Evolutionary conservation across 1,139 yeast species (phyloP).

Genomic region (Meyerozyma carpophila): DNA sequence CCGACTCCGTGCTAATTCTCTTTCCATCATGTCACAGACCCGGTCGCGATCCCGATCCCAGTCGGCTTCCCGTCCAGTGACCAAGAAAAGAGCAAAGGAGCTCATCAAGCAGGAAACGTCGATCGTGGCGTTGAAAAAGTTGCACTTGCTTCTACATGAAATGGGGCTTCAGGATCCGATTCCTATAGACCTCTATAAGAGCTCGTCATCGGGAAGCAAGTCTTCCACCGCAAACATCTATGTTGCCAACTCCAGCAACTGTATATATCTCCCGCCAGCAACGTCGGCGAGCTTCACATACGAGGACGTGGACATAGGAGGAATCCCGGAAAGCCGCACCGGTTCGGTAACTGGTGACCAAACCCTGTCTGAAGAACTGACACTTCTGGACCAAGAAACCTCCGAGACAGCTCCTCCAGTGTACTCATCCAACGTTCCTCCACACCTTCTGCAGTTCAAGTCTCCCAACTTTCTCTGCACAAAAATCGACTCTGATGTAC

Average conservation of each 20-base stretch:
- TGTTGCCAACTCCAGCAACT: slow-evolving; percentile 38
- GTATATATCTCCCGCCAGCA: slow-evolving; percentile 39
- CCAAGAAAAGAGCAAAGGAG: slow-evolving; percentile 31
- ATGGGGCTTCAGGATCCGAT: slow-evolving; percentile 40
- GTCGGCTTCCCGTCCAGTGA: slow-evolving; percentile 13
- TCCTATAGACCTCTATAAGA: slow-evolving; percentile 24
- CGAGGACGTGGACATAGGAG: slow-evolving; percentile 43
- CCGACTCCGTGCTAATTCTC: slow-evolving; percentile 16
- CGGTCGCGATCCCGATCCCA: slow-evolving; percentile 4
- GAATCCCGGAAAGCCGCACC: slow-evolving; percentile 12
- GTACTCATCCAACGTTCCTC: background rate
- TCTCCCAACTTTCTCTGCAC: slow-evolving; percentile 39
- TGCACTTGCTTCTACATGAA: slow-evolving; percentile 26
- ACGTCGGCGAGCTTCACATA: slow-evolving; percentile 39
- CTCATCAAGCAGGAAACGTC: slow-evolving; percentile 37
- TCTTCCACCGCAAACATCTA: slow-evolving; percentile 28
- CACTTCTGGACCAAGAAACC: background rate
- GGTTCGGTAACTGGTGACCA: background rate
- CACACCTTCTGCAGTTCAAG: slow-evolving; percentile 11
- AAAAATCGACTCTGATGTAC: slow-evolving; percentile 35
- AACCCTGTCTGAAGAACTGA: background rate
- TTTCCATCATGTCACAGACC: slow-evolving; percentile 9
- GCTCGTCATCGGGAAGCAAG: slow-evolving; percentile 15
- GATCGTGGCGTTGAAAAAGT: slow-evolving; percentile 33
- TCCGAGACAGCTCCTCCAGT: background rate